Evolutionary conservation across 23 red algal species (phyloP), one percentile per base, ranked within the genome.

Genomic region (Gracilaria gracilis): DNA sequence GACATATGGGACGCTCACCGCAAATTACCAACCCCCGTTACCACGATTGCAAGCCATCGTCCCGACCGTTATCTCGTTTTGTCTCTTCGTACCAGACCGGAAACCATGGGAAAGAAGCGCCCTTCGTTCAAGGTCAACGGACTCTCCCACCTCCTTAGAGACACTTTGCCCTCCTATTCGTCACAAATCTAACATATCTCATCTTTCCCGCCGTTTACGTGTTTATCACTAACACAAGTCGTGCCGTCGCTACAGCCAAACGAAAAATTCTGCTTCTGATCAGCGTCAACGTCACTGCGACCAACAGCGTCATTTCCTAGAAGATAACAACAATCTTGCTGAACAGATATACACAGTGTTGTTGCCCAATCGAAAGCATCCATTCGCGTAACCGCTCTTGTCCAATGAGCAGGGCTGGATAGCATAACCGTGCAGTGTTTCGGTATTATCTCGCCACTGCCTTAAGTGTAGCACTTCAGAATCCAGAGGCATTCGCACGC

Each of bases 101-200:
- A 15, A 36, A 33, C 38, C 14, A 79, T 79, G 75, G 46, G 46
- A 48, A 79, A 79, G 75, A 42, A 79, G 75, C 75, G 75, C 1
- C 75, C 75, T 51, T 48, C 51, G 19, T 79, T 79, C 75, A 39
- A 79, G 40, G 49, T 79, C 75, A 79, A 79, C 12, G 75, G 75
- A 15, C 38, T 79, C 31, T 29, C 21, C 75, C 38, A 39, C 33
- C 15, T 79, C 13, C 46, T 79, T 15, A 39, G 65, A 70, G 65
- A 70, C 29, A 9, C 75, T 23, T 57, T 39, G 12, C 51, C 75
- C 19, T 54, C 75, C 34, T 15, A 4, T 29, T 50, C 75, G n/a
- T 76, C n/a, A 33, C 75, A 34, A 42, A 4, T 16, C 46, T 39
- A 4, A 4, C 4, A 16, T 39, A 8, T 79, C 75, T 51, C 75